Base-by-base conservation (phyloP, 805 yeast species). In the Isabelozyma gotoi region DNA sequence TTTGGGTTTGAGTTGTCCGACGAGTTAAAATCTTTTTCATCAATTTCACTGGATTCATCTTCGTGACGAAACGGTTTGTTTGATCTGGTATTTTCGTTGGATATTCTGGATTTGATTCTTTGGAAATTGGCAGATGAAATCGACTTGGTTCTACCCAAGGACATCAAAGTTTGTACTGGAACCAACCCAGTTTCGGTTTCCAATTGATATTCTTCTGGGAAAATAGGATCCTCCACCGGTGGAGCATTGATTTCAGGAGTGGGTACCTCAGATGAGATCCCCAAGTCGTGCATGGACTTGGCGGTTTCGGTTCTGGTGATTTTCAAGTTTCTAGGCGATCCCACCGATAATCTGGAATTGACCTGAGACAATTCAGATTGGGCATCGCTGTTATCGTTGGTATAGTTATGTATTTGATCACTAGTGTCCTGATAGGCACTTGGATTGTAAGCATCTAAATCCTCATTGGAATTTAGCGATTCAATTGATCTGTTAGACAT, bases 151-250 rank as follows among this genome's bases (percentile, higher is more conserved):
- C 94, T 77, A 29, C 96, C 94, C 27, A 88, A 48, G 7, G 76
- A 72, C 37, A 77, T 85, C 52, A 89, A 70, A 1, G 96, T 85
- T 35, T 80, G 69, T 1, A 84, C 87, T 2, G 92, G 94, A 11
- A 90, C 97, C 42, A 90, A 71, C 49, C 97, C 97, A 5, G 96
- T 88, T 41, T 77, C 76, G 0, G 97, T 90, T 70, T 90, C 97
- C 63, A 90, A 51, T 5, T 90, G 85, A 62, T 88, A 90, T 61
- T 90, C 96, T 71, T 90, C 97, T 7, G 97, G 97, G 74, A 90
- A 90, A 29, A 89, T 84, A 12, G 92, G 86, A 49, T 77, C 76
- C 46, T 73, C 76, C 18, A 78, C 73, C 32, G 71, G 71, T 3
- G 74, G 72, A 20, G 52, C 39, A 53, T 68, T 55, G 33, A 82